phyloP scores from a whole-genome alignment of 2,329 filamentous ascomycete species.

The Colletotrichum gigasporum region DNA sequence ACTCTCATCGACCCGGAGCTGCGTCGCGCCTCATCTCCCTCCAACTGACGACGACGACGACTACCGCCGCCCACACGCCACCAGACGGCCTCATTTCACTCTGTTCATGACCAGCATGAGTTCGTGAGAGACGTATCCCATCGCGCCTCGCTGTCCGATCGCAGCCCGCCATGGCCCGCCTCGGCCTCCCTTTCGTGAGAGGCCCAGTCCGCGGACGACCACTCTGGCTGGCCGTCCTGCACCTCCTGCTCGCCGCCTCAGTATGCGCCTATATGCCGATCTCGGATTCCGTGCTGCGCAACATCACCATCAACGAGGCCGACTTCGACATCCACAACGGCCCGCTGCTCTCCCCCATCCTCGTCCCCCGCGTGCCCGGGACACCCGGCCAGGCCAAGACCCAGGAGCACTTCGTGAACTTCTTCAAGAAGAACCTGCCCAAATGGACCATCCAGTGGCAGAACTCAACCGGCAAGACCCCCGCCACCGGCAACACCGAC shows the following conservation, averaged over 20 bases:
- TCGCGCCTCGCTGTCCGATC: constrained; percentile 8
- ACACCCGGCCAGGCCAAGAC: constrained; percentile 73
- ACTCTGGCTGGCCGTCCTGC: constrained; percentile 26
- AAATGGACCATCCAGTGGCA: constrained; percentile 77
- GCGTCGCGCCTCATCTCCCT: neutral
- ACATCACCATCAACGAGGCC: constrained; percentile 68
- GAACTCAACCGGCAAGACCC: constrained; percentile 78
- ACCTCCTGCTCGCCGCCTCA: constrained; percentile 37
- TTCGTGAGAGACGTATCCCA: constrained; percentile 15
- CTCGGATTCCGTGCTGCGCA: constrained; percentile 71
- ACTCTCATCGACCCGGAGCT: constrained; percentile 7
- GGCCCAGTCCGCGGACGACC: constrained; percentile 19
- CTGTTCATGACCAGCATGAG: constrained; percentile 15
- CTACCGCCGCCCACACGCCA: neutral
- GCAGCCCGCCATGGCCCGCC: constrained; percentile 21
- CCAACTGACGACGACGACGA: neutral
- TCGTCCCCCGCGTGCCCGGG: constrained; percentile 79
- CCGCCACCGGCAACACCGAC: constrained; percentile 67
- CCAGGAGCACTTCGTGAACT: constrained; percentile 77
- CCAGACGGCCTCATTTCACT: neutral
- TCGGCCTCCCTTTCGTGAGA: constrained; percentile 24
- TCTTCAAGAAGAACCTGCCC: constrained; percentile 73
- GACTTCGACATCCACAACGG: constrained; percentile 77
- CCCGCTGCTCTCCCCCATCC: constrained; percentile 76
- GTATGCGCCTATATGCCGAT: constrained; percentile 52